These are phyloP conservation scores for Hypoxylon rickii DNA, from an alignment of 495 filamentous ascomycete genomes.

Conservation along the genomic window DNA sequence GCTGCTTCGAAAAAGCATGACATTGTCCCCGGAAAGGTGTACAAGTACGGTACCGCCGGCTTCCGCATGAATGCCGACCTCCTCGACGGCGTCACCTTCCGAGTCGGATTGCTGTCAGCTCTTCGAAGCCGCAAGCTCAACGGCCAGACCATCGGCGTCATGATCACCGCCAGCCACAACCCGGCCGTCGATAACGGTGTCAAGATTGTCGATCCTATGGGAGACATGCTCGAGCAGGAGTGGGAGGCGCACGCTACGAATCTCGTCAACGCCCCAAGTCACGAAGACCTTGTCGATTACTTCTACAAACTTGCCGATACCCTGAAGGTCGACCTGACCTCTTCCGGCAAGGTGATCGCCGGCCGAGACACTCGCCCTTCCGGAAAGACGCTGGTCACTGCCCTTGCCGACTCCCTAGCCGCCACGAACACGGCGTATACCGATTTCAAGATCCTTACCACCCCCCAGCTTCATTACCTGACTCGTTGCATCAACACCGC, in stretches of 20 bases:
- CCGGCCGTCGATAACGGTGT: slow-evolving; percentile 96
- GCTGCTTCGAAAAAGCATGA: slow-evolving; percentile 69
- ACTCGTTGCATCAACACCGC: slow-evolving; percentile 93
- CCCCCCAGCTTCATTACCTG: slow-evolving; percentile 94
- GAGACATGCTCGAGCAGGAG: slow-evolving; percentile 92
- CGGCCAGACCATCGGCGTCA: slow-evolving; percentile 91
- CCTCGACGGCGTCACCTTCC: slow-evolving; percentile 89
- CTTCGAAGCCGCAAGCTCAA: slow-evolving; percentile 88
- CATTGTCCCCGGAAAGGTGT: slow-evolving; percentile 70
- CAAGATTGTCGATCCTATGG: slow-evolving; percentile 97
- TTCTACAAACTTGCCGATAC: slow-evolving; percentile 74
- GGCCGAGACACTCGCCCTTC: slow-evolving; percentile 93
- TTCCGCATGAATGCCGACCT: slow-evolving; percentile 64
- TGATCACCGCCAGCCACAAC: slow-evolving; percentile 99
- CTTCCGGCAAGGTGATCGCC: slow-evolving; percentile 79
- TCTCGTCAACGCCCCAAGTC: slow-evolving; percentile 79
- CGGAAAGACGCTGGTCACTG: slow-evolving; percentile 77
- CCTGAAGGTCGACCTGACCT: slow-evolving; percentile 72
- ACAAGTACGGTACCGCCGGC: slow-evolving; percentile 94
- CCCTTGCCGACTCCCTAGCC: slow-evolving; percentile 76
- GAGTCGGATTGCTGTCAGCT: slow-evolving; percentile 85
- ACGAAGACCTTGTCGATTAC: slow-evolving; percentile 71
- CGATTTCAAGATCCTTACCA: slow-evolving; percentile 88
- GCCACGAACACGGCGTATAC: slow-evolving; percentile 71
- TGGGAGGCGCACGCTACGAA: slow-evolving; percentile 90